Percentiles rank a stretch among this genome's conserved stretches.
These are phyloP conservation scores for Delphinella strobiligena DNA, from an alignment of 2,329 filamentous ascomycete genomes.

Conservation along the genomic window DNA sequence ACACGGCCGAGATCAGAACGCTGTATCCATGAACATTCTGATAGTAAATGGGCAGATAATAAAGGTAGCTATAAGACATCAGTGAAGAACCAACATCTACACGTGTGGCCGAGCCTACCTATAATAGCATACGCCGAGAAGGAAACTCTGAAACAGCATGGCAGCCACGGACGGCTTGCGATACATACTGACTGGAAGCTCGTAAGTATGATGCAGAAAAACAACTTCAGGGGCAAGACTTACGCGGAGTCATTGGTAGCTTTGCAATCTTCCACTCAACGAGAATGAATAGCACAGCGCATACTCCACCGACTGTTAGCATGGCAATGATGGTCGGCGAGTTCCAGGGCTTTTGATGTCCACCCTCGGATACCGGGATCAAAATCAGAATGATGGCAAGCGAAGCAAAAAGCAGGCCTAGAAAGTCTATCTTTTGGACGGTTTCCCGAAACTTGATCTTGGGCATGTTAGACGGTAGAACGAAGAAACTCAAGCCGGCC, in stretches of 20 bases:
- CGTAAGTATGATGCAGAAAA: neutral
- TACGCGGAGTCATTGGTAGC: conserved; percentile 36
- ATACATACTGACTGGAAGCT: conserved; percentile 43
- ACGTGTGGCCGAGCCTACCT: no score
- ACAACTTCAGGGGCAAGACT: conserved; percentile 29
- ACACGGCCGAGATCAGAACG: conserved; percentile 39
- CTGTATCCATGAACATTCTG: conserved; percentile 34
- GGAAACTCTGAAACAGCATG: conserved; percentile 46
- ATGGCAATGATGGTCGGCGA: conserved; percentile 44
- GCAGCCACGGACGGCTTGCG: conserved; percentile 39
- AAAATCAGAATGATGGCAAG: conserved; percentile 37
- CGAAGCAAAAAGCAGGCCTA: conserved; percentile 33
- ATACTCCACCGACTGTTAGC: conserved; percentile 37
- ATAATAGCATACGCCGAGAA: conserved; percentile 49
- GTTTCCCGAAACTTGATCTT: conserved; percentile 40
- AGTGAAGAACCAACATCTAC: no score
- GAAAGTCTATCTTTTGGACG: conserved; percentile 39
- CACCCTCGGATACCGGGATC: conserved; percentile 40
- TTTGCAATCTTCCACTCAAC: conserved; percentile 41
- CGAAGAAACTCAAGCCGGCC: conserved; percentile 29
- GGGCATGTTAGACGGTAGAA: conserved; percentile 45
- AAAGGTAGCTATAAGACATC: conserved; percentile 45
- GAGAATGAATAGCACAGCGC: conserved; percentile 38
- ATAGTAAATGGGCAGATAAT: conserved; percentile 38
- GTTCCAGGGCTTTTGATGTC: conserved; percentile 45